Conservation (phyloP, 768 basidiomycete genomes). For the Lactarius tabidus region DNA sequence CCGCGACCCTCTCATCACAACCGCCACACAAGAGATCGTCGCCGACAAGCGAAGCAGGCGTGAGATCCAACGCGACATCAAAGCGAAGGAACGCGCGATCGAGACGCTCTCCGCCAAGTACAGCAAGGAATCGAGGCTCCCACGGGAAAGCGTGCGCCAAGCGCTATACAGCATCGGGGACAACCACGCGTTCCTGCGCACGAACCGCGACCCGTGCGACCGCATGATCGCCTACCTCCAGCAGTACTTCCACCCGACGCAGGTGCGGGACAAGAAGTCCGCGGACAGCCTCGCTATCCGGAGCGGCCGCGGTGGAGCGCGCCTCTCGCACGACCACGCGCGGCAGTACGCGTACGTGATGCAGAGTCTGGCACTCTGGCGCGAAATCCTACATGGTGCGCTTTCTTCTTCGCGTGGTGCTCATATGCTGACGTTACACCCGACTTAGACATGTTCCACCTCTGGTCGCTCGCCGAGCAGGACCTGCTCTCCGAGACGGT, state of each 20-base stretch:
- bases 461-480: slow-evolving; percentile 78
- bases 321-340: slow-evolving; percentile 78
- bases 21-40: slow-evolving; percentile 81
- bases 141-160: slow-evolving; percentile 65
- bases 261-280: slow-evolving; percentile 56
- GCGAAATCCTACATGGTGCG: slow-evolving; percentile 78
- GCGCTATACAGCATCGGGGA: slow-evolving; percentile 87
- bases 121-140: slow-evolving; percentile 46
- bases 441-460: slow-evolving; percentile 76
- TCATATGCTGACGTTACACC: background rate
- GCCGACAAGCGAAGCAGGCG: slow-evolving; percentile 65
- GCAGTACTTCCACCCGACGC: slow-evolving; percentile 70
- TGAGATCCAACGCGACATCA: slow-evolving; percentile 83
- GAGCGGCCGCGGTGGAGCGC: slow-evolving; percentile 74
- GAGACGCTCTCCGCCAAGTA: slow-evolving; percentile 67
- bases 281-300: slow-evolving; percentile 65
- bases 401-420: background rate
- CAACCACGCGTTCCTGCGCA: slow-evolving; percentile 83
- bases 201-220: slow-evolving; percentile 86
- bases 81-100: slow-evolving; percentile 78
- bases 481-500: slow-evolving; percentile 75
- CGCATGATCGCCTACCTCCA: slow-evolving; percentile 76
- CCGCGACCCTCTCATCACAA: slow-evolving; percentile 67
- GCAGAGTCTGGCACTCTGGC: slow-evolving; percentile 84
- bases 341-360: slow-evolving; percentile 84